Evolutionary conservation across 108 stramenopile species (phyloP), one percentile per base, ranked within the genome.

Genomic region (Aurantiochytrium sp.): DNA sequence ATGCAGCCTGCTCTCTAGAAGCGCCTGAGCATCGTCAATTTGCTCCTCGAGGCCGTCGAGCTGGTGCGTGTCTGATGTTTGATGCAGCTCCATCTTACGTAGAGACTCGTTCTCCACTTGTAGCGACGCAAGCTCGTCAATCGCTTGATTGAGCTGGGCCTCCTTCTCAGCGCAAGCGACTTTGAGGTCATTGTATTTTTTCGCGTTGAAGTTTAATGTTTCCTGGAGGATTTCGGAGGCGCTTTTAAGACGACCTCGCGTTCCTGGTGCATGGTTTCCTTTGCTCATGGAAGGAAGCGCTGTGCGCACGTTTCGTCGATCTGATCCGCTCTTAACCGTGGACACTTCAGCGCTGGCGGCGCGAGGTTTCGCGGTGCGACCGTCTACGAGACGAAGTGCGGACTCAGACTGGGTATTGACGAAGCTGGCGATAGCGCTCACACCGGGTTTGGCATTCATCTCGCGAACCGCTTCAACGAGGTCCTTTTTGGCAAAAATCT

Each of bases 31-130:
- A 23, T 47, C 76, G 12, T 83, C 76, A 35, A 83, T 53, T 4
- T 83, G n/a, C 25, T 53, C 0, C 6, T 23, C 49, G 18, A 83
- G 23, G 2, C 49, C 76, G 5, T 83, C 76, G 4, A 83, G 45
- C 5, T 53, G 76, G n/a, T 25, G 25, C 19, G 76, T 83, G n/a
- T 83, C 76, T 0, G 76, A 53, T 43, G 76, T 83, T 53, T 83
- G 76, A 23, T 83, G 76, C 19, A 83, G 76, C 51, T 83, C 76
- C 76, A 83, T 83, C 28, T 83, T 83, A 4, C 51, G 45, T 12
- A 83, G 51, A 12, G 76, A 83, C 23, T 83, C 76, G 23, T 83
- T 83, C 51, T 83, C 76, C 51, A 83, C 76, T 23, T 83, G 76
- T 6, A 83, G 28, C 44, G 19, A 21, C 43, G 76, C 76, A 12